Base-by-base conservation (phyloP, 106 monocot genomes). In the Cymbidium sinense region DNA sequence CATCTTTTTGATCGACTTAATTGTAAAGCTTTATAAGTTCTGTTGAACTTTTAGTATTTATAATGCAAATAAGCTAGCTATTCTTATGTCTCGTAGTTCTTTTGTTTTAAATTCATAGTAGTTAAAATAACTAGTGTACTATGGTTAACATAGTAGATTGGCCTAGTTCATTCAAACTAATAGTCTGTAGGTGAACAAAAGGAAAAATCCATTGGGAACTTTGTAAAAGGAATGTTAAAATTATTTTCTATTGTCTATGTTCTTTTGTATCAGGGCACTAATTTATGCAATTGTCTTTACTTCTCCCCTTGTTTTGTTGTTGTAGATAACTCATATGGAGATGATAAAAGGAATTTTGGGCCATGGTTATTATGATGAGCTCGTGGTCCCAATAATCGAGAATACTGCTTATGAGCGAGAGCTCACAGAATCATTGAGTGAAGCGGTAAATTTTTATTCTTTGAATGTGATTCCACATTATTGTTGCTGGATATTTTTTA, bases 331-430 rank as follows among this genome's bases (percentile, higher is more conserved):
- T 78, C 95, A 99, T 70, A 93, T 99, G 99, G 92, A 99, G 83
- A 99, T 99, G 99, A 95, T 99, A 78, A 99, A 99, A 89, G 99
- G 95, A 77, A 95, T 95, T 64, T 80, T 87, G 50, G 99, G 95
- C 17, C 99, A 99, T 87, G 99, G 99, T 37, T 99, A 99, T 77
- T 70, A 88, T 82, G 99, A 99, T 79, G 95, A 99, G 51, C 84
- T 99, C 71, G 86, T 99, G 61, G 75, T 99, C 80, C 99, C 95
- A 44, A 99, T 99, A 77, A 99, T 99, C 77, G 95, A 99, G 84
- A 95, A 99, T 72, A 94, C 90, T 74, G 90, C 99, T 36, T 82
- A 92, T 80, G 99, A 99, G 79, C 51, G 86, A 2, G 92, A 99
- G 86, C 92, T 99, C 33, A 95, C 95, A 35, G 90, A 99, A 83